Base-by-base conservation (phyloP, 305 asterid genomes). In the Ilex paraguariensis region DNA sequence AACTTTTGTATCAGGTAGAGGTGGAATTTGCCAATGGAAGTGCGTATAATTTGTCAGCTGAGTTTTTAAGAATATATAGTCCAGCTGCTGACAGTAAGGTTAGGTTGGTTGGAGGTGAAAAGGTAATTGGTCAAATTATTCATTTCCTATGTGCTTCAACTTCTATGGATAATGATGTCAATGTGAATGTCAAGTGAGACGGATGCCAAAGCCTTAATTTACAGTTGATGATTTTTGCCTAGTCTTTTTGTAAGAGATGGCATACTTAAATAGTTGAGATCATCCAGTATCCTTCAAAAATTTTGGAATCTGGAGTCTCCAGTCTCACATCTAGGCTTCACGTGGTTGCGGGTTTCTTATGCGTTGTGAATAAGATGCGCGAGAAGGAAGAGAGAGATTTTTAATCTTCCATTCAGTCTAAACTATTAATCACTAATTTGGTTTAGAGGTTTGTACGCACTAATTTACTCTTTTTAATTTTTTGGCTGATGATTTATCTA, bases 71-170 rank as follows among this genome's bases (percentile, higher is more conserved):
- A 71, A 67, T 89, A 36, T 77, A 67, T 70, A 89, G 96, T 74
- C 96, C 93, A 3, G 93, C 97, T 44, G 97, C 77, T 49, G 93
- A 87, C 73, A 81, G 91, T 77, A 89, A 87, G 69, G 80, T 87
- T 57, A 77, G 90, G 79, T 81, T 85, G 28, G 78, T 87, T 52
- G 82, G 80, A 54, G 95, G 91, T 66, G 91, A 92, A 79, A 89
- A 85, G 97, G 95, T 91, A 76, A 59, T 61, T 10, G 31, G 14
- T 17, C 6, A 36, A 45, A 52, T 9, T 42, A 59, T 61, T 59
- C 33, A 7, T 66, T 3, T 28, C 50, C 70, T 13, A 14, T 8
- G 50, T 7, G 10, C 60, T 28, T 6, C 10, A 11, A 31, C 7
- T 31, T 11, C 16, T 28, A 11, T 31, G 42, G 8, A 56, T 56